A percentile compares a stretch with the other conserved stretches of the same genome.
These are phyloP conservation scores for Globisporangium ultimum DNA, from an alignment of 352 stramenopile species.

Conservation along the genomic window DNA sequence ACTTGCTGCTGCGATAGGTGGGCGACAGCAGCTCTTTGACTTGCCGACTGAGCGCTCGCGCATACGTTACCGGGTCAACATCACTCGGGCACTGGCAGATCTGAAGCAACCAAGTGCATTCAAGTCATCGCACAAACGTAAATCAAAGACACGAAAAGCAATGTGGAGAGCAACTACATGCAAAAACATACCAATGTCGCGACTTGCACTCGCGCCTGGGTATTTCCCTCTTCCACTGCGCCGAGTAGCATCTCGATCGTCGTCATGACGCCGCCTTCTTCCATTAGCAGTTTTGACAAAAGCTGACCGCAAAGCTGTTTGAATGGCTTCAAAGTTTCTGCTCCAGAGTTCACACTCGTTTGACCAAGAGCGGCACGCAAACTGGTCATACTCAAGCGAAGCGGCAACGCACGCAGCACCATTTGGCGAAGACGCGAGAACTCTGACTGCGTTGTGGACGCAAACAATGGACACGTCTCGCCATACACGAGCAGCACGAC, in stretches of 20 bases:
- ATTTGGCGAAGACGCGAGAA: conserved; percentile 35
- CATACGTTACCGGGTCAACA: conserved; percentile 41
- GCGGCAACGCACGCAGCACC: conserved; percentile 48
- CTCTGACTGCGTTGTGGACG: conserved; percentile 19
- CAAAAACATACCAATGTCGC: conserved; percentile 43
- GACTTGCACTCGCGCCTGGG: conserved; percentile 80
- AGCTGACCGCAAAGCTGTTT: conserved; percentile 59
- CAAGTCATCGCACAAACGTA: not conserved
- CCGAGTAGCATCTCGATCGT: conserved; percentile 83
- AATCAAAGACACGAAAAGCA: not conserved
- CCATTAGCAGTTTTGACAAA: conserved; percentile 59
- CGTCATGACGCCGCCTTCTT: conserved; percentile 67
- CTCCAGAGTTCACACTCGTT: conserved; percentile 7
- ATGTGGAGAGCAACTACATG: not conserved
- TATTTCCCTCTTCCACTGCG: conserved; percentile 79
- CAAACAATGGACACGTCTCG: conserved; percentile 15
- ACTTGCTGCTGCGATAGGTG: conserved; percentile 55
- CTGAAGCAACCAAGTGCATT: conserved; percentile 13
- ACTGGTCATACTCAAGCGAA: conserved; percentile 75
- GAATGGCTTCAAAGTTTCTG: conserved; percentile 34
- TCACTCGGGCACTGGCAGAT: conserved; percentile 65
- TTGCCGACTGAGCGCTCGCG: conserved; percentile 44
- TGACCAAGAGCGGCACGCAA: conserved; percentile 65
- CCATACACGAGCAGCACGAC: conserved; percentile 64
- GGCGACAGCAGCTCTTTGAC: conserved; percentile 47